Evolutionary conservation across 1,139 yeast species (phyloP), one percentile per base, ranked within the genome.

Genomic region (Lodderomyces margitis): DNA sequence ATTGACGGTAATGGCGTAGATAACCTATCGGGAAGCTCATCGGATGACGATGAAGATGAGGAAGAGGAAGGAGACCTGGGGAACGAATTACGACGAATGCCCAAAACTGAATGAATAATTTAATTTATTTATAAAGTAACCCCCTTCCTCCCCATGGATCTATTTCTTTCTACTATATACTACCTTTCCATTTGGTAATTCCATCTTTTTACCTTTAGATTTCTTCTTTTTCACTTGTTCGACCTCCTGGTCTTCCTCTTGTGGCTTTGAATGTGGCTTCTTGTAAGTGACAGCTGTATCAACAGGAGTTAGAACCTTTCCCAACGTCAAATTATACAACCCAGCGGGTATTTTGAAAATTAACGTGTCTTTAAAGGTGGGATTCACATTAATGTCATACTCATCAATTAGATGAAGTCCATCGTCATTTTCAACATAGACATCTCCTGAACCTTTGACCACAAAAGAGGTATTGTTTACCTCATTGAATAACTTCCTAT

Each of bases 361-460:
- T 20, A 83, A 50, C 2, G 85, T 70, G 46, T 86, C 88, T 47
- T 66, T 68, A 57, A 83, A 66, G 0, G 78, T 70, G 8, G 77
- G 70, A 15, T 57, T 51, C 10, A 54, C 45, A 37, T 62, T 58
- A 34, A 75, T 64, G 21, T 71, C 75, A 45, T 63, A 55, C 36
- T 74, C 75, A 23, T 53, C 48, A 8, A 53, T 50, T 14, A 51
- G 52, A n/a, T 56, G 64, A 19, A 68, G 74, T 17, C 62, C 62
- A 32, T 72, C 75, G n/a, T 63, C 62, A 46, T 84, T 88, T 14
- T 80, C 60, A 34, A 84, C 62, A 58, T 68, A 80, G 10, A 89
- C 89, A 2, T 68, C 62, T n/a, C 95, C 95, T 43, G 79, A 81
- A 17, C 83, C 74, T 46, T 81, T 76, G 3, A 89, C 84, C 35